Conservation (phyloP, 225 moss, liverwort and hornwort species). For the Anthoceros angustus region DNA sequence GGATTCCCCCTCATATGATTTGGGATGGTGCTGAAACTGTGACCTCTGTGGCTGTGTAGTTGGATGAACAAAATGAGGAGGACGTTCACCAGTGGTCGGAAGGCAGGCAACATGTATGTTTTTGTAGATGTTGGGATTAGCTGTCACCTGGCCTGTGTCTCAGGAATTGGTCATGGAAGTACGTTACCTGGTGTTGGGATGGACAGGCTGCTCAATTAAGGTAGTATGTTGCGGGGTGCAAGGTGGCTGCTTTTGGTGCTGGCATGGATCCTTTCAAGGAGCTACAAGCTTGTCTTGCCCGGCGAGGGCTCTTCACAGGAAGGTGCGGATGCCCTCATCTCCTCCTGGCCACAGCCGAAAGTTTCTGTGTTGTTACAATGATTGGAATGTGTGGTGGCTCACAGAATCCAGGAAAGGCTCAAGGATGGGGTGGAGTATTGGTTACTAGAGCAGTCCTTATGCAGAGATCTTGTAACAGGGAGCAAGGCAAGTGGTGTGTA, state of each 20-base stretch:
- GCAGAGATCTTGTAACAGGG: slow-evolving; percentile 26
- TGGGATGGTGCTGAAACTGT: too few species aligned
- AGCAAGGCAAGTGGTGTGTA: slow-evolving; percentile 19
- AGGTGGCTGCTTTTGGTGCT: slow-evolving; percentile 11
- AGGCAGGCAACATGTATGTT: background rate
- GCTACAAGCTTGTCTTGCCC: slow-evolving; percentile 31
- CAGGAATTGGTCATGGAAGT: background rate
- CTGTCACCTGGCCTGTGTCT: background rate
- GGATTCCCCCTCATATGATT: too few species aligned
- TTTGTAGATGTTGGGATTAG: background rate
- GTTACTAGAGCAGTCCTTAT: slow-evolving; percentile 68
- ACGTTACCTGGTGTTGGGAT: background rate
- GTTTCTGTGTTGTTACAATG: background rate
- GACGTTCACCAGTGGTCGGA: slow-evolving; percentile 15
- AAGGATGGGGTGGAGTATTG: slow-evolving; percentile 73
- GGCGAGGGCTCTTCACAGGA: slow-evolving; percentile 39
- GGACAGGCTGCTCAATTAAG: background rate
- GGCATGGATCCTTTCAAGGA: slow-evolving; percentile 39
- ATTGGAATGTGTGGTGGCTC: background rate
- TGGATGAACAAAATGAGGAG: slow-evolving; percentile 81
- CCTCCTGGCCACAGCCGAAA: background rate
- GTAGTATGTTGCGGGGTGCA: background rate
- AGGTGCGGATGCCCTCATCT: slow-evolving; percentile 19
- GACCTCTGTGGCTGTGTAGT: slow-evolving; percentile 12
- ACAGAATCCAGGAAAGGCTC: slow-evolving; percentile 60